Percentiles rank a stretch among this genome's conserved stretches.
These are phyloP conservation scores for Colletotrichum lini DNA, from an alignment of 2,329 filamentous ascomycete species.

Conservation along the genomic window DNA sequence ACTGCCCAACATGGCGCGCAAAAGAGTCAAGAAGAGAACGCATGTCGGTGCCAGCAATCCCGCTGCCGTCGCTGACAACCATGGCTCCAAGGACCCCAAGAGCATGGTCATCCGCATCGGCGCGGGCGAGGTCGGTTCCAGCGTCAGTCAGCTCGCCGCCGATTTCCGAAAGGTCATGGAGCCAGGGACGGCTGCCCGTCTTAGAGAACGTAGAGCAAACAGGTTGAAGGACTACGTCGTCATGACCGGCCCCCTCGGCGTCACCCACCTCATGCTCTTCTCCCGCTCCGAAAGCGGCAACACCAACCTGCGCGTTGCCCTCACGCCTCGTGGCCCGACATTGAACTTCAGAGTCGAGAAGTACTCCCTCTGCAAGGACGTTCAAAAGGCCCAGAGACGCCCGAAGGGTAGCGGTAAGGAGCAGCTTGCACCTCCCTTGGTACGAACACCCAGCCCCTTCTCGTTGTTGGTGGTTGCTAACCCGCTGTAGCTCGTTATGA, in stretches of 20 bases:
- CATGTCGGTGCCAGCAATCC: constrained; percentile 79
- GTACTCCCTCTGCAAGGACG: constrained; percentile 94
- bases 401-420: constrained; percentile 88
- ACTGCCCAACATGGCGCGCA: constrained; percentile 77
- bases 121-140: constrained; percentile 91
- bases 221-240: constrained; percentile 91
- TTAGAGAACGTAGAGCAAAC: constrained; percentile 93
- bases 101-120: constrained; percentile 99
- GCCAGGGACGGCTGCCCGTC: constrained; percentile 88
- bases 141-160: constrained; percentile 89
- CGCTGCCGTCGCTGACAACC: constrained; percentile 68
- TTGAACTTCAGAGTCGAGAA: constrained; percentile 95
- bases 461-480: constrained; percentile 47
- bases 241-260: constrained; percentile 95
- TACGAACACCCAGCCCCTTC: constrained; percentile 56
- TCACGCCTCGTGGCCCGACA: constrained; percentile 92
- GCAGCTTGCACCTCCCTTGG: constrained; percentile 86
- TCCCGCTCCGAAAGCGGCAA: constrained; percentile 91
- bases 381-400: constrained; percentile 85
- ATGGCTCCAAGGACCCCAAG: constrained; percentile 81
- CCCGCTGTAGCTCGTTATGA: constrained; percentile 85
- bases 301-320: constrained; percentile 89
- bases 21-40: constrained; percentile 89
- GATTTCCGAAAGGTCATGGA: constrained; percentile 97
- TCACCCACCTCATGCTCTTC: constrained; percentile 93